Percentiles rank a stretch among this genome's conserved stretches.
Conservation (phyloP, 805 yeast genomes). For the Candida sithepensis region DNA sequence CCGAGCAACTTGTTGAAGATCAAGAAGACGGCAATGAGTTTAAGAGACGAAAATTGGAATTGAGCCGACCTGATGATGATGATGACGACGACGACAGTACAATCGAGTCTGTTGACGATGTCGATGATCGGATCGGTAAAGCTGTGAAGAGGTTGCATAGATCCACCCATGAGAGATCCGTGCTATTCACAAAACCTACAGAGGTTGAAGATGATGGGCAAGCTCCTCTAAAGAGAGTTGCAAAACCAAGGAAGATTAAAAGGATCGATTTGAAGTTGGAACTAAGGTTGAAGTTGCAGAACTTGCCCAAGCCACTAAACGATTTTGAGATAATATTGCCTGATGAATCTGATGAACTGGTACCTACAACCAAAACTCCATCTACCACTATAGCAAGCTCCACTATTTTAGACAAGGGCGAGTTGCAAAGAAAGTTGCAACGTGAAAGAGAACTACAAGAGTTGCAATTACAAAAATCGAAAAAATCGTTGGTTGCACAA, state of each 20-base stretch:
- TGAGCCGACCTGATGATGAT: constrained; percentile 34
- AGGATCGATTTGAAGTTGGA: constrained; percentile 8
- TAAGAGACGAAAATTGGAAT: constrained; percentile 35
- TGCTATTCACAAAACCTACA: constrained; percentile 27
- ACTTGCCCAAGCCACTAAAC: constrained; percentile 28
- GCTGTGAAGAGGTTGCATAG: constrained; percentile 34
- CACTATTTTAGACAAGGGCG: constrained; percentile 34
- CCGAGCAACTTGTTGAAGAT: constrained; percentile 10
- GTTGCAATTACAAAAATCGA: neutral
- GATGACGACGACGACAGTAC: constrained; percentile 9
- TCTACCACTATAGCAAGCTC: neutral
- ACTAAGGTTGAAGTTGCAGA: constrained; percentile 3
- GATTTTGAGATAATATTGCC: constrained; percentile 39
- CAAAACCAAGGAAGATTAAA: constrained; percentile 21
- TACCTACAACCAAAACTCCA: neutral
- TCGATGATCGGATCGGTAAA: constrained; percentile 34
- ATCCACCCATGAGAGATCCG: constrained; percentile 32
- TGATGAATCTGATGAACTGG: constrained; percentile 28
- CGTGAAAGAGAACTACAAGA: neutral
- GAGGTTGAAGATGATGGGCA: constrained; percentile 10
- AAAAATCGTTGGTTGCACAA: neutral
- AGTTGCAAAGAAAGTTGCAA: neutral
- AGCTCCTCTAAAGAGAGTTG: neutral
- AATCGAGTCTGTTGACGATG: constrained; percentile 3
- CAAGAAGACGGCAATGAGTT: constrained; percentile 17